Evolutionary conservation across 371 early-diverging fungal genomes (phyloP), one percentile per base, ranked within the genome.

Genomic region (Mortierella sp.): DNA sequence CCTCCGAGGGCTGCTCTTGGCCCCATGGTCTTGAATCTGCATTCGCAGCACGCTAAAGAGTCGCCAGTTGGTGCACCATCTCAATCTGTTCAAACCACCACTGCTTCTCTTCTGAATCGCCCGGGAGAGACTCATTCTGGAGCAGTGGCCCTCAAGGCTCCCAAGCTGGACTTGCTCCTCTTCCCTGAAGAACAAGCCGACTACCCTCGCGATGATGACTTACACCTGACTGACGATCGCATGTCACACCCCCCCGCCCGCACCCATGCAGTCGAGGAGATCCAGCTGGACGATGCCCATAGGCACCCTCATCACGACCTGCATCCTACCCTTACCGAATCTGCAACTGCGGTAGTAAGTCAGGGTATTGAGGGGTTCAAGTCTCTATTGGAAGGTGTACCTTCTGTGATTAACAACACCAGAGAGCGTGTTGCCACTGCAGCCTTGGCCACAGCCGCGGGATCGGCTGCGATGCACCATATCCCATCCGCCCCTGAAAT

Each of bases 261-360:
- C 49, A 10, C 34, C 10, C 34, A 34, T 4, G 34, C 49, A 1
- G 43, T 61, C 54, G 39, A 42, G n/a, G 71, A 71, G 49, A 27
- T 64, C 5, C 71, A 64, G 27, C 57, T 71, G 14, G 71, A 64
- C 16, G 21, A 46, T 7, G 50, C 31, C 8, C 71, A 59, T 14
- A 47, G 47, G 45, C 64, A 59, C 30, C 34, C 63, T 8, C 71
- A 59, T 26, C 71, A 70, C 9, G 71, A 70, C n/a, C 27, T 70
- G 50, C 64, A 70, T 38, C 71, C 64, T 3, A 54, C 64, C 23
- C 24, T 70, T 5, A 19, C 26, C 6, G 64, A 64, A 24, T 19
- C 64, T 14, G 64, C 71, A 1, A 46, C 71, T 14, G 49, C 64
- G 23, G 60, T 31, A 7, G 50, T 64, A 7, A 19, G 21, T 14